These are phyloP conservation scores for Boletales sp. DNA, from an alignment of 768 basidiomycete species.

Conservation along the genomic window DNA sequence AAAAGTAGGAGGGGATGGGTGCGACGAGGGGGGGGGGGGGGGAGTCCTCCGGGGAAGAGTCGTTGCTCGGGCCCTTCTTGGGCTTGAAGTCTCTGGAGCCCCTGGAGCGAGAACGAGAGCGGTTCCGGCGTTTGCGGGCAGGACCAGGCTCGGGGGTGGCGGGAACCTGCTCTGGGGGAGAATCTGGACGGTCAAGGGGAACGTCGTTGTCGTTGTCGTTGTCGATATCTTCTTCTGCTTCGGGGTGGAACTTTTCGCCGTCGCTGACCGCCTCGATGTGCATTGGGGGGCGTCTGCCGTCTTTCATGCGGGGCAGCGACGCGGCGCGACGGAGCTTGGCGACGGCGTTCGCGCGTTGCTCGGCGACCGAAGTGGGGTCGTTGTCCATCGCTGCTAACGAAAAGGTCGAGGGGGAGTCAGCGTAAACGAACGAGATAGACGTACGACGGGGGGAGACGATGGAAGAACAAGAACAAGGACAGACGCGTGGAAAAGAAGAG, in stretches of 20 bases:
- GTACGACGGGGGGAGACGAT: too few species aligned
- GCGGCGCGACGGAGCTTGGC: slow-evolving; percentile 91
- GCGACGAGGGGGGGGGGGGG: slow-evolving; percentile 39
- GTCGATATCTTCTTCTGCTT: slow-evolving; percentile 39
- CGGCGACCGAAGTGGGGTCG: too few species aligned
- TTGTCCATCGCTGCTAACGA: slow-evolving; percentile 32
- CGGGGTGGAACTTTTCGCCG: slow-evolving; percentile 60
- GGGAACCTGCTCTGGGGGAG: slow-evolving; percentile 27
- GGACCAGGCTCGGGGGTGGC: slow-evolving; percentile 42
- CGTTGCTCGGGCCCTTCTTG: slow-evolving; percentile 58
- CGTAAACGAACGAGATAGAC: too few species aligned
- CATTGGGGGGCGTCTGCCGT: slow-evolving; percentile 85
- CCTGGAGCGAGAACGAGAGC: slow-evolving; percentile 59
- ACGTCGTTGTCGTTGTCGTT: too few species aligned
- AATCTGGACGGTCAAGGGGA: slow-evolving; percentile 10
- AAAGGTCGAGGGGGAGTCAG: too few species aligned
- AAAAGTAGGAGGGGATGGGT: slow-evolving; percentile 57
- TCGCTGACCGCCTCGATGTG: slow-evolving; percentile 80
- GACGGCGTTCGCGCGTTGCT: slow-evolving; percentile 84
- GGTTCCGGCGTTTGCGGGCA: slow-evolving; percentile 64
- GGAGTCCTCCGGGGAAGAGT: slow-evolving; percentile 68
- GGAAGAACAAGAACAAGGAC: too few species aligned
- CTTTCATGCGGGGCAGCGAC: slow-evolving; percentile 87
- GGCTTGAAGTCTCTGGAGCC: slow-evolving; percentile 72
- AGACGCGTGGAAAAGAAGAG: too few species aligned